These are phyloP conservation scores for Penicillium fimorum DNA, from an alignment of 495 filamentous ascomycete genomes.

Conservation along the genomic window DNA sequence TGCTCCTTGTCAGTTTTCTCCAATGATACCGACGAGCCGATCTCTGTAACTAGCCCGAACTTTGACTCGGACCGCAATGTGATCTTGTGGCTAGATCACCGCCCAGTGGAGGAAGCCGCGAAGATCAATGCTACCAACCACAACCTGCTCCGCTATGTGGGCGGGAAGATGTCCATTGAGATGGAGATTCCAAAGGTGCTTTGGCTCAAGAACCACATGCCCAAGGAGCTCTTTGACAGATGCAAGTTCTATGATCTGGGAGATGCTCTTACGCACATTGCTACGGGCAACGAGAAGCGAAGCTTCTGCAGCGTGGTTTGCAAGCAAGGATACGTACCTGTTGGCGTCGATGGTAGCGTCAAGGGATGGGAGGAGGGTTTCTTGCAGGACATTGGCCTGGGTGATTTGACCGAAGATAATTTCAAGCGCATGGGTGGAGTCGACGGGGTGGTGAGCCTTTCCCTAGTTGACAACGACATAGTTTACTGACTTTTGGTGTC, in stretches of 20 bases:
- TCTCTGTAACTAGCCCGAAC: constrained; percentile 82
- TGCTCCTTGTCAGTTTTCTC: constrained; percentile 92
- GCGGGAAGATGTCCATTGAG: constrained; percentile 95
- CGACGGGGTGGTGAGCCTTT: constrained; percentile 80
- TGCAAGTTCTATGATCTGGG: constrained; percentile 96
- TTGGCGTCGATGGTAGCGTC: constrained; percentile 93
- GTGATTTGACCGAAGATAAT: constrained; percentile 76
- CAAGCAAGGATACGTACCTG: constrained; percentile 93
- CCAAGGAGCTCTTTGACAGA: constrained; percentile 78
- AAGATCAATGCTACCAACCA: constrained; percentile 91
- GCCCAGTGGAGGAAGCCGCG: constrained; percentile 82
- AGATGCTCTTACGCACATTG: constrained; percentile 92
- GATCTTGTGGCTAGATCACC: constrained; percentile 90
- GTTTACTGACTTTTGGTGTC: constrained; percentile 15
- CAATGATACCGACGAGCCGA: constrained; percentile 81
- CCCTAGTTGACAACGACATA: constrained; percentile 10
- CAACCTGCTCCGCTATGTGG: constrained; percentile 91
- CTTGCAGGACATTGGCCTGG: constrained; percentile 74
- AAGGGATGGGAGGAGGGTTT: constrained; percentile 99
- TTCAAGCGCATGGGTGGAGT: constrained; percentile 93
- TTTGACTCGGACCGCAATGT: constrained; percentile 88
- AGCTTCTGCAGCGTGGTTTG: constrained; percentile 93
- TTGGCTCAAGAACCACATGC: constrained; percentile 98
- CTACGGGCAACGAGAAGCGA: constrained; percentile 88
- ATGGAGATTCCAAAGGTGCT: constrained; percentile 99